Evolutionary conservation across 1,284 basidiomycete genomes (phyloP).

Genomic region (Veloboletus limbatus): DNA sequence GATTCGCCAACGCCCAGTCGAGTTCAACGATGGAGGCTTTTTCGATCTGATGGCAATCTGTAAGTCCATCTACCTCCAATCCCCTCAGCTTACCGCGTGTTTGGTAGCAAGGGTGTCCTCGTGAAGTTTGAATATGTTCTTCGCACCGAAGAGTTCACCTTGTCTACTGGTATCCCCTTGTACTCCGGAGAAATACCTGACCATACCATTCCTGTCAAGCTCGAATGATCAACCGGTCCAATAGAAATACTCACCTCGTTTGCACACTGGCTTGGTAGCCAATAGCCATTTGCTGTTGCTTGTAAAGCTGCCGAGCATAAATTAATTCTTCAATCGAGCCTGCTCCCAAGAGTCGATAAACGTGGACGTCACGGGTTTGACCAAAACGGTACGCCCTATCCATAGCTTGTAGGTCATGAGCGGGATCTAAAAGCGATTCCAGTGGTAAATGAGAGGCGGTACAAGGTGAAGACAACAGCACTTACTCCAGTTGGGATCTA

Average conservation of each 20-base stretch:
- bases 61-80: background rate
- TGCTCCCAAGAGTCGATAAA: conserved; percentile 81
- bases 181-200: conserved; percentile 77
- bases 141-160: conserved; percentile 80
- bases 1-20: conserved; percentile 74
- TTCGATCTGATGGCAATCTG: conserved; percentile 55
- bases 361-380: conserved; percentile 82
- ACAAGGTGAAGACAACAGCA: conserved; percentile 7
- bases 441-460: conserved; percentile 1
- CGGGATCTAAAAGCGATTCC: conserved; percentile 56
- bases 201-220: background rate
- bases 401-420: conserved; percentile 85
- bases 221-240: background rate
- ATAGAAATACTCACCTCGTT: conserved; percentile 49
- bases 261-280: conserved; percentile 81
- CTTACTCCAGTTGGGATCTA: conserved; percentile 88
- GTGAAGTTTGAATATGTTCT: conserved; percentile 81
- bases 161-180: conserved; percentile 71
- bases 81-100: conserved; percentile 49
- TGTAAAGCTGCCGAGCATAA: conserved; percentile 84
- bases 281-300: conserved; percentile 87
- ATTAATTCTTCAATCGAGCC: conserved; percentile 86
- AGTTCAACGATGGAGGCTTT: conserved; percentile 66
- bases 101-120: conserved; percentile 72
- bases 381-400: conserved; percentile 89